A percentile compares a stretch with the other conserved stretches of the same genome.
Evolutionary conservation across 2,329 filamentous ascomycete genomes (phyloP).

Genomic region (Aspergillus arachidicola): DNA sequence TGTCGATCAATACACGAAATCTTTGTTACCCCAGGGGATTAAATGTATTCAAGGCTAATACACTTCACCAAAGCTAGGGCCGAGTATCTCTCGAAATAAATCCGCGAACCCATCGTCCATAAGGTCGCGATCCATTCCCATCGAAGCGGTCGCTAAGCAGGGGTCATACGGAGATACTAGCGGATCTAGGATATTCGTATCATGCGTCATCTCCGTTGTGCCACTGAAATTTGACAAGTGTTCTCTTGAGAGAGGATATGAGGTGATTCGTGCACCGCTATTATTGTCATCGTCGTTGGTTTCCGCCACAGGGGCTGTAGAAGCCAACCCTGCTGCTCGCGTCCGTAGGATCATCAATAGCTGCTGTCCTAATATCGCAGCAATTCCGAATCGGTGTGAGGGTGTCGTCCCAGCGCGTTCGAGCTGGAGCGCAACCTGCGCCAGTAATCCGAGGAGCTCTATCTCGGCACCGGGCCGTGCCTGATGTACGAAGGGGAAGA

Average conservation of each 20-base stretch:
- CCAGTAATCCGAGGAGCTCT: slow-evolving; percentile 29
- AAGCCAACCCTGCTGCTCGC: slow-evolving; percentile 17
- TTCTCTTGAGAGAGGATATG: accelerated
- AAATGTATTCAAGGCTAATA: neutral
- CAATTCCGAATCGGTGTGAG: slow-evolving; percentile 32
- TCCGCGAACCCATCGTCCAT: slow-evolving; percentile 25
- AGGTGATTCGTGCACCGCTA: neutral
- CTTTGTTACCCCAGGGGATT: too few relatives aligned
- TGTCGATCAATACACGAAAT: too few relatives aligned
- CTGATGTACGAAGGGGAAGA: slow-evolving; percentile 28
- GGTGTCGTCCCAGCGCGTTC: slow-evolving; percentile 31
- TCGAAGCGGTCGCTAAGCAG: slow-evolving; percentile 20
- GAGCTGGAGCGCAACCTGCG: slow-evolving; percentile 30
- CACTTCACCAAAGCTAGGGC: slow-evolving; percentile 25
- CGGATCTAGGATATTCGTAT: neutral
- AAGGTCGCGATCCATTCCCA: slow-evolving; percentile 13
- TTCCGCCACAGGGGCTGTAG: neutral
- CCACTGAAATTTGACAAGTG: accelerated
- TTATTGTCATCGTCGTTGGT: neutral
- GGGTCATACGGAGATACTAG: slow-evolving; percentile 25
- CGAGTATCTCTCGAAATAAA: slow-evolving; percentile 32
- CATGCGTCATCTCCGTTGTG: neutral
- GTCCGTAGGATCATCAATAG: slow-evolving; percentile 29
- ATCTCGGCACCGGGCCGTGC: slow-evolving; percentile 20
- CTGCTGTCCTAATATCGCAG: slow-evolving; percentile 33